Percentiles rank a stretch among this genome's conserved stretches.
These are phyloP conservation scores for Podospora conica DNA, from an alignment of 495 filamentous ascomycete genomes.

Conservation along the genomic window DNA sequence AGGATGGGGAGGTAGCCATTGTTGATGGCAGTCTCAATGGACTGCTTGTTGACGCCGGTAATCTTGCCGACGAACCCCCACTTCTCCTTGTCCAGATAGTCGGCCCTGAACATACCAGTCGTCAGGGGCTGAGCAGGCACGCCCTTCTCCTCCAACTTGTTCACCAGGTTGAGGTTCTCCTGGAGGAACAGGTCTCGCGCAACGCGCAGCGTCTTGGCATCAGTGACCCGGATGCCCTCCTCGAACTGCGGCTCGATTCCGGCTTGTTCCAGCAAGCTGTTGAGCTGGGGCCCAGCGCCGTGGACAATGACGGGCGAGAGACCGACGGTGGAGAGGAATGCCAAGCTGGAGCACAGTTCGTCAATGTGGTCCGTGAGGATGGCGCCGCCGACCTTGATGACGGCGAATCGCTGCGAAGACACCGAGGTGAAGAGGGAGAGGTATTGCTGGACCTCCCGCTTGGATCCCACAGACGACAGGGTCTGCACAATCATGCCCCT, in stretches of 20 bases:
- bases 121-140: constrained; percentile 89
- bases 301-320: constrained; percentile 96
- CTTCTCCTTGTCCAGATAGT: constrained; percentile 91
- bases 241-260: constrained; percentile 95
- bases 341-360: constrained; percentile 77
- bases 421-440: constrained; percentile 96
- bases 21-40: constrained; percentile 87
- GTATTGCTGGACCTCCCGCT: constrained; percentile 97
- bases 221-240: constrained; percentile 92
- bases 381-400: constrained; percentile 97
- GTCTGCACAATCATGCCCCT: constrained; percentile 89
- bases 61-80: constrained; percentile 95
- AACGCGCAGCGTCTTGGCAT: constrained; percentile 88
- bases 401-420: constrained; percentile 94
- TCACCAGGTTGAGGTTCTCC: constrained; percentile 92
- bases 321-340: constrained; percentile 92
- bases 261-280: constrained; percentile 83
- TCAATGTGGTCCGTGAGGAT: constrained; percentile 95
- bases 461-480: constrained; percentile 92
- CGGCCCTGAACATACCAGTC: constrained; percentile 87
- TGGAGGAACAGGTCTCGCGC: constrained; percentile 88
- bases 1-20: constrained; percentile 91
- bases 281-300: constrained; percentile 92
- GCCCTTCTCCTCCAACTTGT: constrained; percentile 85
- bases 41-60: constrained; percentile 81